Evolutionary conservation across 1,139 yeast species (phyloP), one percentile per base, ranked within the genome.

Genomic region (Wickerhamomyces sp.): DNA sequence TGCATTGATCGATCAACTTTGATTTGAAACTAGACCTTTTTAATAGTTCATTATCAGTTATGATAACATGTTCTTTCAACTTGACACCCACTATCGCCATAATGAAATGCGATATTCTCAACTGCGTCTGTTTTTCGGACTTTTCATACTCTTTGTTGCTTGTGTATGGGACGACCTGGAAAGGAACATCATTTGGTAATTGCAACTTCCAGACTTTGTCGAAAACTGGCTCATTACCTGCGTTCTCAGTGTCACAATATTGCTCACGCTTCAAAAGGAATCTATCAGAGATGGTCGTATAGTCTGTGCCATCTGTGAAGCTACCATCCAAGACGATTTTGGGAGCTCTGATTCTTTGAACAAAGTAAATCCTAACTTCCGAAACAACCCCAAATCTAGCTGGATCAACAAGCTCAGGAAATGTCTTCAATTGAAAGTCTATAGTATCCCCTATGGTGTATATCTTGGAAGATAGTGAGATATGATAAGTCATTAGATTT

Each of bases 341-440:
- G 12, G 47, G 44, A 26, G 45, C 47, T 28, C 38, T 41, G 12
- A 37, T 18, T 31, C 36, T 51, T 36, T 51, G 51, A 4, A 44
- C 29, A 19, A 51, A 37, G 13, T 31, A 24, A 1, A 49, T 37
- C 21, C 38, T 48, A 10, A 47, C 30, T n/a, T 36, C 35, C 13
- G 40, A 44, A 12, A 51, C 36, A n/a, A 19, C 22, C 1, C 40
- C 47, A 12, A 37, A 19, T 8, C n/a, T 14, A 3, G 12, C n/a
- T 9, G 17, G 7, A 8, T 24, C 13, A 10, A 24, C n/a, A 3
- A 27, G 19, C 12, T 36, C 36, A 9, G 45, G 46, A 1, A 27
- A 28, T 1, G 48, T 35, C 9, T 34, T 42, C 31, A 52, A n/a
- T 12, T 33, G 25, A 4, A 51, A 12, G 2, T 37, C 36, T 15